phyloP scores from a whole-genome alignment of 1,284 basidiomycete genomes.

The Ganoderma leucocontextum region DNA sequence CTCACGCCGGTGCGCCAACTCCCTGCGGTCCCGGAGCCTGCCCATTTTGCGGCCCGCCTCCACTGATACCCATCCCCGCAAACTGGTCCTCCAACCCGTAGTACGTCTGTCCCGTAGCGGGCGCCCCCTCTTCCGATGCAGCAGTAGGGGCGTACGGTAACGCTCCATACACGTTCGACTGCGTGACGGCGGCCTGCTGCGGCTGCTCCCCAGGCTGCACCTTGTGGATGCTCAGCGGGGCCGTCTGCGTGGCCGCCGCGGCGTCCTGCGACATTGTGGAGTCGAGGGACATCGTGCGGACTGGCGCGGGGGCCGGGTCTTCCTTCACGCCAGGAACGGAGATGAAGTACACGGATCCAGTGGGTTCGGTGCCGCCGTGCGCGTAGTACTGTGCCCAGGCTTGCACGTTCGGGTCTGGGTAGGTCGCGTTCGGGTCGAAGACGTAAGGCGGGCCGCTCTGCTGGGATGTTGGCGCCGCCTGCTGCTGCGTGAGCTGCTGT shows the following conservation, averaged over 20 bases:
- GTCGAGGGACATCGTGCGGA: slow-evolving; percentile 28
- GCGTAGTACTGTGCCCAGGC: slow-evolving; percentile 86
- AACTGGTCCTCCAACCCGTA: slow-evolving; percentile 43
- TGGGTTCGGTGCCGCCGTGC: slow-evolving; percentile 72
- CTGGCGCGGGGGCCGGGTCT: slow-evolving; percentile 29
- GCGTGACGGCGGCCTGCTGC: slow-evolving; percentile 18
- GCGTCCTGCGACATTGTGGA: slow-evolving; percentile 15
- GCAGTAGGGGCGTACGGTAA: slow-evolving; percentile 37
- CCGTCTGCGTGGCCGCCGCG: slow-evolving; percentile 17
- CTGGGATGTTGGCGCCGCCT: slow-evolving; percentile 34
- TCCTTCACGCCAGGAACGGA: slow-evolving; percentile 76
- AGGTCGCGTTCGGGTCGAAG: slow-evolving; percentile 70
- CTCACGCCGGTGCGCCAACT: slow-evolving; percentile 39
- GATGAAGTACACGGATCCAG: slow-evolving; percentile 79
- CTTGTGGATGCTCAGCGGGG: slow-evolving; percentile 32
- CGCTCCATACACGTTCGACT: slow-evolving; percentile 32
- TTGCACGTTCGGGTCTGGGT: slow-evolving; percentile 77
- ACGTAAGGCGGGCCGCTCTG: slow-evolving; percentile 68
- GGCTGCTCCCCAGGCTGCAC: slow-evolving; percentile 18
- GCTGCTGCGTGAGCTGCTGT: slow-evolving; percentile 18
- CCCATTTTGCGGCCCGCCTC: slow-evolving; percentile 31
- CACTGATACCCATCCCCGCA: slow-evolving; percentile 43
- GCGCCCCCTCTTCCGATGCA: slow-evolving; percentile 23
- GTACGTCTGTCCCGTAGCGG: slow-evolving; percentile 32
- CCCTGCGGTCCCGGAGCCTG: slow-evolving; percentile 34